A percentile compares a stretch with the other conserved stretches of the same genome.
These are phyloP conservation scores for Raffaelea ambrosiae DNA, from an alignment of 2,329 filamentous ascomycete species.

Conservation along the genomic window DNA sequence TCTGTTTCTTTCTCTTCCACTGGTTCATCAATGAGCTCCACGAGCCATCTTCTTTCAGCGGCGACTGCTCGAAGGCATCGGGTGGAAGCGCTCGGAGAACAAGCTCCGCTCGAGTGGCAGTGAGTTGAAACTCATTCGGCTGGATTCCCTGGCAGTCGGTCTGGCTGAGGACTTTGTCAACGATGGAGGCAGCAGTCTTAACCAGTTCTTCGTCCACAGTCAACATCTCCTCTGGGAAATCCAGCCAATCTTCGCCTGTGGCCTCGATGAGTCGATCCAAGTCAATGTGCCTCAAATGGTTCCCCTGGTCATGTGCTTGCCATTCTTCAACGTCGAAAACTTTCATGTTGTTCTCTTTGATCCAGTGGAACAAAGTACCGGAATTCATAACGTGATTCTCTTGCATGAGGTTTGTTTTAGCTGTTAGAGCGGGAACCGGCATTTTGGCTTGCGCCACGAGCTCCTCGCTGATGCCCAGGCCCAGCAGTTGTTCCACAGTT, in stretches of 20 bases:
- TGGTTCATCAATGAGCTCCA: conserved; percentile 2
- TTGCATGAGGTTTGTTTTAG: too few species aligned
- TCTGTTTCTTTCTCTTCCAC: conserved; percentile 4
- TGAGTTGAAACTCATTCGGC: too few species aligned
- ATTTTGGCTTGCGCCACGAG: conserved; percentile 5
- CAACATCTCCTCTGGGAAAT: background rate
- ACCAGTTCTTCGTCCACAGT: background rate
- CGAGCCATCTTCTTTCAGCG: background rate
- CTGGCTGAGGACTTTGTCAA: too few species aligned
- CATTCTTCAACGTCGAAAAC: too few species aligned
- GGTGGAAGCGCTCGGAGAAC: too few species aligned
- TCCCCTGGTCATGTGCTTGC: too few species aligned
- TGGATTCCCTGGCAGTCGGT: too few species aligned
- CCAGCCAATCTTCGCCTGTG: background rate
- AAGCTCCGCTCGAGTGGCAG: too few species aligned
- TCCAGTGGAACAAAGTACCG: background rate
- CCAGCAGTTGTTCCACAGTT: background rate
- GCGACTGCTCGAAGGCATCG: too few species aligned
- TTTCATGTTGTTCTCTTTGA: background rate
- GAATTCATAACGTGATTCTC: too few species aligned
- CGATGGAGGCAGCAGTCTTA: background rate
- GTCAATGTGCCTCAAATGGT: too few species aligned
- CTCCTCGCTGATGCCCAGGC: background rate
- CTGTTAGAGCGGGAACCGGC: background rate
- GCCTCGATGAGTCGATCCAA: too few species aligned